Evolutionary conservation across 768 basidiomycete genomes (phyloP).

Genomic region (Termitomyces sp.): DNA sequence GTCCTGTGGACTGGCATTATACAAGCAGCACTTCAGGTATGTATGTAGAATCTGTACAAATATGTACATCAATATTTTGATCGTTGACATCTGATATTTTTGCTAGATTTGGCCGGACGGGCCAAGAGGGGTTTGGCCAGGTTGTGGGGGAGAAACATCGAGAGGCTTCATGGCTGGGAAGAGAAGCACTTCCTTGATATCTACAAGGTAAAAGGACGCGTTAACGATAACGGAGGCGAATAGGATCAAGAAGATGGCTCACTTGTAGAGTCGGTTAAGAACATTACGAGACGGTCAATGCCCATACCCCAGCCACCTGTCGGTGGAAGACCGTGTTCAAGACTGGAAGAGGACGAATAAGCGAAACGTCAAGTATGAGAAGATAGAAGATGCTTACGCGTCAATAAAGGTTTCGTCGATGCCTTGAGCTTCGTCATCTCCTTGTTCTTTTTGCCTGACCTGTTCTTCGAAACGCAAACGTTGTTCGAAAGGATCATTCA

Average conservation of each 20-base stretch:
- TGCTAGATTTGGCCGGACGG: conserved; percentile 29
- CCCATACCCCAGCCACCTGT: conserved; percentile 98
- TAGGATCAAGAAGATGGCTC: conserved; percentile 18
- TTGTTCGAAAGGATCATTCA: conserved; percentile 99
- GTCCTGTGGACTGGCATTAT: neutral
- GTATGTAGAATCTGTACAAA: neutral
- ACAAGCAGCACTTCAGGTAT: neutral
- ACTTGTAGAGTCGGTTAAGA: conserved; percentile 96
- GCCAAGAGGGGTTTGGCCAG: conserved; percentile 15
- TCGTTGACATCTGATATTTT: conserved; percentile 1
- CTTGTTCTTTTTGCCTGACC: conserved; percentile 89
- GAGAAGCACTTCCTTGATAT: conserved; percentile 94
- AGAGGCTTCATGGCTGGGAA: conserved; percentile 98
- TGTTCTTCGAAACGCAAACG: conserved; percentile 94
- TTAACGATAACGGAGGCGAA: neutral
- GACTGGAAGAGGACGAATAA: conserved; percentile 33
- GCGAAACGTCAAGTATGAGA: conserved; percentile 5
- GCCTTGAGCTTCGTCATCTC: conserved; percentile 97
- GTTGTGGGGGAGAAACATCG: conserved; percentile 33
- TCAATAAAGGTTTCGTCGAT: conserved; percentile 95
- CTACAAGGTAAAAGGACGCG: conserved; percentile 28
- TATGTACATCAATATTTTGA: conserved; percentile 3
- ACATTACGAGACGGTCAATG: conserved; percentile 96
- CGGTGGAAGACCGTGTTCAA: conserved; percentile 96
- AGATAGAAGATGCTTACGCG: conserved; percentile 53